These are phyloP conservation scores for Pluteus cervinus DNA, from an alignment of 768 basidiomycete genomes.

Conservation along the genomic window DNA sequence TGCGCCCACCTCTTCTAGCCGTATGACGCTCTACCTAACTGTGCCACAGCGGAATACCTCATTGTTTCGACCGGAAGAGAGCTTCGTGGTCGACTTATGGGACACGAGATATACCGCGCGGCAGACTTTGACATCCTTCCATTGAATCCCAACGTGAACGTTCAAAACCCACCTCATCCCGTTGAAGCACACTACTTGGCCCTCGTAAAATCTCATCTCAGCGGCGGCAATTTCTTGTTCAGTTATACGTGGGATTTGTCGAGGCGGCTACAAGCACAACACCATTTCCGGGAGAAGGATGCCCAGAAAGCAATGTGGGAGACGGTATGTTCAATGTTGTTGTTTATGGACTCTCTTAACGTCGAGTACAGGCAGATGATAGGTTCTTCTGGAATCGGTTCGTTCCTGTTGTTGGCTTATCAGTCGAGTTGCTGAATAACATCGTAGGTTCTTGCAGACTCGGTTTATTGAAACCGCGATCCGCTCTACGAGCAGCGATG, in stretches of 20 bases:
- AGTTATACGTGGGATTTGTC: conserved; percentile 91
- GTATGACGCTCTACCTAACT: conserved; percentile 1
- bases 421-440: conserved; percentile 27
- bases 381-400: conserved; percentile 98
- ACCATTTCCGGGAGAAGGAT: conserved; percentile 46
- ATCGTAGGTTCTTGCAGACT: conserved; percentile 30
- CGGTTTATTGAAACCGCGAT: conserved; percentile 33
- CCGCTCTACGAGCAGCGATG: conserved; percentile 54
- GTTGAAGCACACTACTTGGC: conserved; percentile 85
- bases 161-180: conserved; percentile 67
- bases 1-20: conserved; percentile 27
- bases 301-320: conserved; percentile 65
- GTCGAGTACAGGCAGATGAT: conserved; percentile 68
- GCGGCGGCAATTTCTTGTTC: conserved; percentile 78
- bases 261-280: conserved; percentile 79
- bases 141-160: conserved; percentile 63
- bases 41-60: conserved; percentile 81
- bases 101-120: conserved; percentile 83
- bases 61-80: conserved; percentile 83
- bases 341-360: not conserved
- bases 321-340: conserved; percentile 43
- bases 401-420: conserved; percentile 8
- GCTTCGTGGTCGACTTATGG: conserved; percentile 71
- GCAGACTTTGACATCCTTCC: conserved; percentile 91
- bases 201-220: conserved; percentile 81